phyloP scores from a whole-genome alignment of 805 yeast species.

The Cyberlindnera mycetangii region DNA sequence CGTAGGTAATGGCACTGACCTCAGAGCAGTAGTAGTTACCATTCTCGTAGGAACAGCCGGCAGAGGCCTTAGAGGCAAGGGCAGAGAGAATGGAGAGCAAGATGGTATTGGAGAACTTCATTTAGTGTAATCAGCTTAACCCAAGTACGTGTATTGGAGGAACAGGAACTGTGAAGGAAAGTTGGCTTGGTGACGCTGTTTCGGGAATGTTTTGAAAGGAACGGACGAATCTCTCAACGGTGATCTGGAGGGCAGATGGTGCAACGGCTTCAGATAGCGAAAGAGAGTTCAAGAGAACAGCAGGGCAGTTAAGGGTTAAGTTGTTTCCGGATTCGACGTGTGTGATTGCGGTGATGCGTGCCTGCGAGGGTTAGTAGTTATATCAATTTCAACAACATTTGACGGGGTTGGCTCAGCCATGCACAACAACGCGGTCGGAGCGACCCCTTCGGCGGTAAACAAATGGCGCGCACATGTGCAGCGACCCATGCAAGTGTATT shows the following conservation, averaged over 20 bases:
- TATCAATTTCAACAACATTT: slow-evolving; percentile 4
- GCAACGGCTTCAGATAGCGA: background rate
- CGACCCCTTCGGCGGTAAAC: slow-evolving; percentile 4
- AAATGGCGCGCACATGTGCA: slow-evolving; percentile 3
- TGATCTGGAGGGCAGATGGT: background rate
- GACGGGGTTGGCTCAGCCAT: slow-evolving; percentile 12
- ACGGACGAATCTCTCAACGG: slow-evolving; percentile 17
- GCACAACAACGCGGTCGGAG: slow-evolving; percentile 8
- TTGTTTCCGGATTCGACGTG: background rate
- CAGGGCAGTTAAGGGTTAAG: too few relatives aligned
- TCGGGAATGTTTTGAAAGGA: slow-evolving; percentile 15
- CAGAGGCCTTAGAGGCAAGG: slow-evolving; percentile 21
- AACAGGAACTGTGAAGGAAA: background rate
- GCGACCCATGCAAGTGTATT: background rate
- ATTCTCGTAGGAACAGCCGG: slow-evolving; percentile 43
- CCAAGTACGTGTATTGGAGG: background rate
- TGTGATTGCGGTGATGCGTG: background rate
- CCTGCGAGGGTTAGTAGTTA: slow-evolving; percentile 7
- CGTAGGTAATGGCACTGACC: slow-evolving; percentile 63
- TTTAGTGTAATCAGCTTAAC: too few relatives aligned
- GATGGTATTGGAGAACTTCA: slow-evolving; percentile 25
- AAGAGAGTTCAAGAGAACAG: slow-evolving; percentile 2
- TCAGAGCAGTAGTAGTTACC: slow-evolving; percentile 86
- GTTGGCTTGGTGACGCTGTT: slow-evolving; percentile 3
- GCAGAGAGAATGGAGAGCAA: slow-evolving; percentile 23